Evolutionary conservation across 2,329 filamentous ascomycete genomes (phyloP).

Genomic region (Elsinoe ampelina): DNA sequence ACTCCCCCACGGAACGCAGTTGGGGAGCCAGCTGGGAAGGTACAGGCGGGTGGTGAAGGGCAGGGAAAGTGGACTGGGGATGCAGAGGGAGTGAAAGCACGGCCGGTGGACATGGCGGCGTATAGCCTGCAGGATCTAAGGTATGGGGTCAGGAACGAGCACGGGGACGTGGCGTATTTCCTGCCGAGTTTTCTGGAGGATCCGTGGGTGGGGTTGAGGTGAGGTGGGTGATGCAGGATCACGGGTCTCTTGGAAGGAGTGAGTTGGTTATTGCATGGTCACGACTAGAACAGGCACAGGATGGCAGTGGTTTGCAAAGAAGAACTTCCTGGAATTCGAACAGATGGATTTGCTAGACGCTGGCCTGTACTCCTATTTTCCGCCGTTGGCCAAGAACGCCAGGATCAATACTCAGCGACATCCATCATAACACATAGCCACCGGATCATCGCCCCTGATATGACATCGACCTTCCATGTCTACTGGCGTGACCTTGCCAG

Average conservation of each 20-base stretch:
- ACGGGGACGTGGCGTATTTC: slow-evolving; percentile 61
- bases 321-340: neutral
- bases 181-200: slow-evolving; percentile 61
- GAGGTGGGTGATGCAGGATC: neutral
- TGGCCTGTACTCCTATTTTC: neutral
- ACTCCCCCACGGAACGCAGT: no score
- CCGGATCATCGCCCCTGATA: neutral
- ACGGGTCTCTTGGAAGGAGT: neutral
- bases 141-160: slow-evolving; percentile 34
- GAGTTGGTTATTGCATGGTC: neutral
- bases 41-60: neutral
- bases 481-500: neutral
- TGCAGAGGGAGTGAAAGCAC: neutral
- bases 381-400: neutral
- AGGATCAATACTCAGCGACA: neutral
- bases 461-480: neutral
- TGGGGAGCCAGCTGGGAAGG: no score
- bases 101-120: neutral
- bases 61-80: neutral
- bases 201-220: slow-evolving; percentile 56
- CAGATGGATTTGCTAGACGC: neutral
- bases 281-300: neutral
- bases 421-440: neutral
- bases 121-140: slow-evolving; percentile 30
- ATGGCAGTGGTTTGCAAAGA: neutral